A percentile compares a stretch with the other conserved stretches of the same genome.
Conservation (phyloP, 2,329 filamentous ascomycete species). For the Pseudopithomyces chartarum region DNA sequence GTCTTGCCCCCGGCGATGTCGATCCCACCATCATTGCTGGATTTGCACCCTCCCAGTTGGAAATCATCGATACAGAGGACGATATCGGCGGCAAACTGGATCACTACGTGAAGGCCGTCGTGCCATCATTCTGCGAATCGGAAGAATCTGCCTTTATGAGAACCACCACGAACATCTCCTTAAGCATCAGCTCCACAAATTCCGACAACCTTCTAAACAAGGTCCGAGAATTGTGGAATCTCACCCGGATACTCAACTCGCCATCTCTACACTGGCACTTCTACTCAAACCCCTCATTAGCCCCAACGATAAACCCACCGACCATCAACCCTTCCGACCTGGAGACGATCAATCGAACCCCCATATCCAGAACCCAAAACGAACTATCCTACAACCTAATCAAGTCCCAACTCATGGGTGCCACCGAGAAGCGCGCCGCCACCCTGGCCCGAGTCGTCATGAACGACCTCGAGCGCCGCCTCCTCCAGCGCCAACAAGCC, state of each 20-base stretch:
- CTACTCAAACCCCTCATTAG: slow-evolving; percentile 51
- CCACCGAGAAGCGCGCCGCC: slow-evolving; percentile 59
- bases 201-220: slow-evolving; percentile 55
- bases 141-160: slow-evolving; percentile 59
- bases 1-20: slow-evolving; percentile 38
- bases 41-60: slow-evolving; percentile 41
- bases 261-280: slow-evolving; percentile 54
- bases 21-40: slow-evolving; percentile 44
- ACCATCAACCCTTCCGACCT: slow-evolving; percentile 37
- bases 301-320: slow-evolving; percentile 38
- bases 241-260: slow-evolving; percentile 60
- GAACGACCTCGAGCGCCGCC: slow-evolving; percentile 64
- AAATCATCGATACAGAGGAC: slow-evolving; percentile 58
- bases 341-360: slow-evolving; percentile 31
- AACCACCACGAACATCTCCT: slow-evolving; percentile 50
- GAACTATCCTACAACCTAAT: slow-evolving; percentile 56
- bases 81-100: slow-evolving; percentile 59
- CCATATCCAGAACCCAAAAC: slow-evolving; percentile 38
- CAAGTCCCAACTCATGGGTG: slow-evolving; percentile 59
- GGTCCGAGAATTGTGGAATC: slow-evolving; percentile 61
- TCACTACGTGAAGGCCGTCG: slow-evolving; percentile 57
- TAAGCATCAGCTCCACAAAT: slow-evolving; percentile 36
- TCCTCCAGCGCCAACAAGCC: slow-evolving; percentile 62
- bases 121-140: slow-evolving; percentile 51
- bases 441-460: slow-evolving; percentile 59